phyloP scores from a whole-genome alignment of 306 rosid genomes.

The Cucurbita moschata region DNA sequence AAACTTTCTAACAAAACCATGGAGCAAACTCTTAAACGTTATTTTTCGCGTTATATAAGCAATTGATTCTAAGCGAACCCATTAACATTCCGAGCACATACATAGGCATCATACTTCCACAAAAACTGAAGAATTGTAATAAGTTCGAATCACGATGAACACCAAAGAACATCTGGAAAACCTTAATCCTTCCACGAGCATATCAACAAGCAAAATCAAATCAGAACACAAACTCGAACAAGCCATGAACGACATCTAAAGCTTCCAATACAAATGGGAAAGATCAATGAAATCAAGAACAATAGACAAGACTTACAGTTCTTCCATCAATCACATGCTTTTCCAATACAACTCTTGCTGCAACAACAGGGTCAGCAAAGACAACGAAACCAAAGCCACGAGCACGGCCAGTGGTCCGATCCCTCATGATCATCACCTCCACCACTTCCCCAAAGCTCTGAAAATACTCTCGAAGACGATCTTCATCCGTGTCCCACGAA shows the following conservation, averaged over 20 bases:
- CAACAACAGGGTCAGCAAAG: slow-evolving; percentile 71
- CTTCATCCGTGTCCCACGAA: slow-evolving; percentile 98
- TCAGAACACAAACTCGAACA: not conserved
- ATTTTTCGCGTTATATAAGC: not conserved
- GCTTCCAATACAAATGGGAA: not conserved
- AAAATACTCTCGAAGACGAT: slow-evolving; percentile 83
- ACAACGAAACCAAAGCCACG: slow-evolving; percentile 92
- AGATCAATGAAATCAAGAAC: not conserved
- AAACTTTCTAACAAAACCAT: not conserved
- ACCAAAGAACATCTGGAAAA: not conserved
- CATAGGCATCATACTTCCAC: not conserved
- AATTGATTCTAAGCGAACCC: not conserved
- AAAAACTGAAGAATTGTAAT: not conserved
- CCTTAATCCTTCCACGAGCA: not conserved
- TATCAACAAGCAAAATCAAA: not conserved
- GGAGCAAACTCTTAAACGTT: not conserved
- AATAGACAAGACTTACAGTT: slow-evolving; percentile 43
- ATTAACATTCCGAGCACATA: not conserved
- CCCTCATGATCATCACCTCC: slow-evolving; percentile 96
- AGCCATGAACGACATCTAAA: not conserved
- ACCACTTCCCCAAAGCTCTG: slow-evolving; percentile 70
- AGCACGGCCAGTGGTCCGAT: slow-evolving; percentile 94
- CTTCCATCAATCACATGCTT: slow-evolving; percentile 91
- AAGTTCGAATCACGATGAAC: not conserved
- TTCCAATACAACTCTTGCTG: slow-evolving; percentile 63